Evolutionary conservation across 148 eudicot species (phyloP).

Genomic region (Diospyros kaki): DNA sequence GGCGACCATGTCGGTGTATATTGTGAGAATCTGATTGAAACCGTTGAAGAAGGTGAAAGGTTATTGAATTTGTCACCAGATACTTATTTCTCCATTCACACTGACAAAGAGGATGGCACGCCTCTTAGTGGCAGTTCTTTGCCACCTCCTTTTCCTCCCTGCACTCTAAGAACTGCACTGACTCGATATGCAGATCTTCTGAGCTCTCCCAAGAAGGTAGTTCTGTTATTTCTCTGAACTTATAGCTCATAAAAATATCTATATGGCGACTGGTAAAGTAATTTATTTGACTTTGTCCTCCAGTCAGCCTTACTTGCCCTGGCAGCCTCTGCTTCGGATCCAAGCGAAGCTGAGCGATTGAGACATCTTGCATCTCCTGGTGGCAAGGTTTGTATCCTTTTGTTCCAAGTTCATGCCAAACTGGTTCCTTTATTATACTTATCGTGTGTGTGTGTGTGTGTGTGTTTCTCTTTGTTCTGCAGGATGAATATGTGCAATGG

Average conservation of each 20-base stretch:
- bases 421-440: neutral
- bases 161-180: slow-evolving; percentile 73
- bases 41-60: slow-evolving; percentile 78
- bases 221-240: neutral
- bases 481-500: slow-evolving; percentile 96
- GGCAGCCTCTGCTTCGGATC: slow-evolving; percentile 87
- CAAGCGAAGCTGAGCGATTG: slow-evolving; percentile 82
- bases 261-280: neutral
- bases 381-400: slow-evolving; percentile 67
- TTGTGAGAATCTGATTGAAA: slow-evolving; percentile 72
- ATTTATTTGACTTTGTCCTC: slow-evolving; percentile 8
- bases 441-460: neutral
- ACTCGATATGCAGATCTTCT: slow-evolving; percentile 87
- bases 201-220: slow-evolving; percentile 88
- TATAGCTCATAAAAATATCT: neutral
- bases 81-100: slow-evolving; percentile 72
- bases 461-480: slow-evolving; percentile 16
- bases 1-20: slow-evolving; percentile 99
- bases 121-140: slow-evolving; percentile 58
- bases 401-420: neutral
- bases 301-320: slow-evolving; percentile 90
- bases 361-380: slow-evolving; percentile 87
- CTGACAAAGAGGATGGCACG: slow-evolving; percentile 86
- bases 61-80: slow-evolving; percentile 55
- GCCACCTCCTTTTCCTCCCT: slow-evolving; percentile 87